These are phyloP conservation scores for Populus deltoides DNA, from an alignment of 345 rosid species.

Conservation along the genomic window DNA sequence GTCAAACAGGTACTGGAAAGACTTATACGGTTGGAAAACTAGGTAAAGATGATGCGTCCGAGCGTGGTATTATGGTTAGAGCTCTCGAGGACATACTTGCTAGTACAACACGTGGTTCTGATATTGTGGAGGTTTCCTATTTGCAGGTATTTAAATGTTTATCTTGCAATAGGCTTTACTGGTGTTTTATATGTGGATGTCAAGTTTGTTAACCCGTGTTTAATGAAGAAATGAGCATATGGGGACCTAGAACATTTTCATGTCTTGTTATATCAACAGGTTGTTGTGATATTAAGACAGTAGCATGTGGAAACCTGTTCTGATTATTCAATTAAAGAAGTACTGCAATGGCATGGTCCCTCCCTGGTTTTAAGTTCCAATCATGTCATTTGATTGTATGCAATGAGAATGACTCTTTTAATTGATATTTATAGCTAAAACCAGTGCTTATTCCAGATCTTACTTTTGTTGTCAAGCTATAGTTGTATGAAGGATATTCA, in stretches of 20 bases:
- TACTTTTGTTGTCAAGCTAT: not conserved
- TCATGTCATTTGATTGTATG: not conserved
- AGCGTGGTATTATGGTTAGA: constrained; percentile 94
- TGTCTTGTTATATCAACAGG: not conserved
- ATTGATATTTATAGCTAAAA: not conserved
- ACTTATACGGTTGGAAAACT: constrained; percentile 83
- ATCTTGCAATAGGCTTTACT: not conserved
- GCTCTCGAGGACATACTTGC: constrained; percentile 75
- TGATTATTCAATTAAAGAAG: not conserved
- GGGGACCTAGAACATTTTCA: not conserved
- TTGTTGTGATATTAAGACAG: not conserved
- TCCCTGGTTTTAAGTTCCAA: not conserved
- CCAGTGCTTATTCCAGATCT: not conserved
- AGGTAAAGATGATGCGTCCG: constrained; percentile 77
- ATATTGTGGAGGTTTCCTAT: constrained; percentile 73
- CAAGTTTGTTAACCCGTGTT: not conserved
- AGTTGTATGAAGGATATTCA: not conserved
- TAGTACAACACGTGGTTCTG: constrained; percentile 45
- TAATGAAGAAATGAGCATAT: not conserved
- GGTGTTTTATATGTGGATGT: not conserved
- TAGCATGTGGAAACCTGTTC: not conserved
- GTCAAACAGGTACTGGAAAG: constrained; percentile 95
- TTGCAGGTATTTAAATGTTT: constrained; percentile 58
- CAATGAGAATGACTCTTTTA: not conserved
- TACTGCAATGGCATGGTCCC: not conserved